Conservation (phyloP, 805 yeast species). For the Wickerhamomyces chaumierensis region DNA sequence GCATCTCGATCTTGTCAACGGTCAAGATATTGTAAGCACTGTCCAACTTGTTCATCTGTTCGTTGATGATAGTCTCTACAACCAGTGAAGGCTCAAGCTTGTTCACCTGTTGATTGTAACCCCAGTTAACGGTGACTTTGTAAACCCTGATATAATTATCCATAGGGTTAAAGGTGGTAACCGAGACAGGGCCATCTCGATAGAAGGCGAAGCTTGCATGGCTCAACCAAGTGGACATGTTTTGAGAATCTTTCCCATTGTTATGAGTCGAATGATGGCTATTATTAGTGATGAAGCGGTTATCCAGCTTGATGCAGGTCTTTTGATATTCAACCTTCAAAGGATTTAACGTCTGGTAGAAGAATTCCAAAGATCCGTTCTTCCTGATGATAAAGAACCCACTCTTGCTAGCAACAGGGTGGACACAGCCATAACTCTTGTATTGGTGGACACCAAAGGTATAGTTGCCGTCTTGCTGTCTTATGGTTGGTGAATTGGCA, state of each 20-base stretch:
- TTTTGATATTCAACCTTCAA: conserved; percentile 49
- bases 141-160: conserved; percentile 30
- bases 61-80: conserved; percentile 21
- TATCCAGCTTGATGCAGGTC: conserved; percentile 16
- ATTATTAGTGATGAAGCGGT: not conserved
- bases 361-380: conserved; percentile 47
- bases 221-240: conserved; percentile 14
- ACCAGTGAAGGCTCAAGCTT: conserved; percentile 27
- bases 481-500: conserved; percentile 45
- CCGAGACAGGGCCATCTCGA: conserved; percentile 32
- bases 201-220: conserved; percentile 42
- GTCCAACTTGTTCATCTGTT: conserved; percentile 17
- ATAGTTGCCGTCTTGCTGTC: conserved; percentile 24
- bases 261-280: not conserved
- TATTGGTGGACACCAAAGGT: conserved; percentile 49
- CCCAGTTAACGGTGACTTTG: conserved; percentile 42
- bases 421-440: conserved; percentile 49
- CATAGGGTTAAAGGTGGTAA: conserved; percentile 29
- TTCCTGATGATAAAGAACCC: conserved; percentile 59
- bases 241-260: too few relatives aligned
- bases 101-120: conserved; percentile 27
- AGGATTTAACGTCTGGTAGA: conserved; percentile 39
- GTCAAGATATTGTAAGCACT: conserved; percentile 19
- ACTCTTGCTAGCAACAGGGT: conserved; percentile 57
- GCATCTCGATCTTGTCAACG: conserved; percentile 26